Evolutionary conservation across 2,329 filamentous ascomycete genomes (phyloP).

Genomic region (Venturia pyrina): DNA sequence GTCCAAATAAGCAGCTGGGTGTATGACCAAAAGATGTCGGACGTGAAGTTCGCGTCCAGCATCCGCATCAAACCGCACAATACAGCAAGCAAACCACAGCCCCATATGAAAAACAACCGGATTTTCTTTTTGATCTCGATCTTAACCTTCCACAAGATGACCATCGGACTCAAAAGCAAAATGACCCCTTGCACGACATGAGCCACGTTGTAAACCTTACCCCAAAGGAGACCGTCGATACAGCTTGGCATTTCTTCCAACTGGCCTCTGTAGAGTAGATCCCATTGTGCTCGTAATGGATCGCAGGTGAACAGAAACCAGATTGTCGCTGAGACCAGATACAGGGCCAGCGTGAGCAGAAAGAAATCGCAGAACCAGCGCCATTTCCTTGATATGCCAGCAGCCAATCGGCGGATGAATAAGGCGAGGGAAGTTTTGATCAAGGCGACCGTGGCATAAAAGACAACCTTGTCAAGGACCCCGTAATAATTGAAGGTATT

Average conservation of each 20-base stretch:
- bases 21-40: background rate
- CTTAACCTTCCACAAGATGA: slow-evolving; percentile 27
- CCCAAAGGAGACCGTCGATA: slow-evolving; percentile 10
- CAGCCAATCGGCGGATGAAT: slow-evolving; percentile 27
- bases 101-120: slow-evolving; percentile 18
- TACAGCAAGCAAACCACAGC: background rate
- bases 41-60: background rate
- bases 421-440: slow-evolving; percentile 29
- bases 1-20: background rate
- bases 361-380: slow-evolving; percentile 23
- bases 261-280: slow-evolving; percentile 19
- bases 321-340: slow-evolving; percentile 22
- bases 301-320: slow-evolving; percentile 23
- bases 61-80: background rate
- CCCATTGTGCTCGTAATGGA: slow-evolving; percentile 21
- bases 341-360: slow-evolving; percentile 20
- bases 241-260: slow-evolving; percentile 17
- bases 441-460: slow-evolving; percentile 23
- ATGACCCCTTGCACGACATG: slow-evolving; percentile 22
- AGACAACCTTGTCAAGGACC: slow-evolving; percentile 15
- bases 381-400: slow-evolving; percentile 21
- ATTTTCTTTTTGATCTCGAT: slow-evolving; percentile 23
- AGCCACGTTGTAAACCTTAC: slow-evolving; percentile 21
- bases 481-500: background rate
- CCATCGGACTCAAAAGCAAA: slow-evolving; percentile 24